phyloP scores from a whole-genome alignment of 768 basidiomycete species.

The Boletus rex-veris region DNA sequence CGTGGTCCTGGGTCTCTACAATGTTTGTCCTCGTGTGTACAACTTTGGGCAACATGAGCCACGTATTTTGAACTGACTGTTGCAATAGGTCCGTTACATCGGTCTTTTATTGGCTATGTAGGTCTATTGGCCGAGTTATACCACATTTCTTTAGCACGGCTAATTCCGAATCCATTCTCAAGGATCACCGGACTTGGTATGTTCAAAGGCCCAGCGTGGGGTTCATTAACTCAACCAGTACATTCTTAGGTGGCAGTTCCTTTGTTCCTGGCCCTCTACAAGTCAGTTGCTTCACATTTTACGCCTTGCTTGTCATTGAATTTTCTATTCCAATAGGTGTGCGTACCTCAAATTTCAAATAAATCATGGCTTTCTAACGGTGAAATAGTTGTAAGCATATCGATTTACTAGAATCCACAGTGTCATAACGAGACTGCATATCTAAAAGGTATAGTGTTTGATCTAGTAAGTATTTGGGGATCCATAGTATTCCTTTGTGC shows the following conservation, averaged over 20 bases:
- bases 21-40: not conserved
- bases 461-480: not conserved
- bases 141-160: not conserved
- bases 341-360: too few species aligned
- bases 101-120: not conserved
- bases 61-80: not conserved
- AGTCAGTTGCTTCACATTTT: not conserved
- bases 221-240: not conserved
- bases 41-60: not conserved
- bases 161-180: not conserved
- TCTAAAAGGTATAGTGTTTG: not conserved
- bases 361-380: too few species aligned
- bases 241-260: not conserved
- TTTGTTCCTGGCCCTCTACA: not conserved
- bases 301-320: too few species aligned
- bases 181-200: not conserved
- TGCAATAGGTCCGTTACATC: not conserved
- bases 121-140: not conserved
- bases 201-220: not conserved
- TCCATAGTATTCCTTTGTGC: not conserved
- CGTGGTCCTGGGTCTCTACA: not conserved
- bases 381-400: too few species aligned
- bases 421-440: not conserved
- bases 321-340: too few species aligned
- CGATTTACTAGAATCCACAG: not conserved